Percentiles rank a stretch among this genome's conserved stretches.
Conservation (phyloP, 2,329 filamentous ascomycete genomes). For the Cryphonectria nitschkei region DNA sequence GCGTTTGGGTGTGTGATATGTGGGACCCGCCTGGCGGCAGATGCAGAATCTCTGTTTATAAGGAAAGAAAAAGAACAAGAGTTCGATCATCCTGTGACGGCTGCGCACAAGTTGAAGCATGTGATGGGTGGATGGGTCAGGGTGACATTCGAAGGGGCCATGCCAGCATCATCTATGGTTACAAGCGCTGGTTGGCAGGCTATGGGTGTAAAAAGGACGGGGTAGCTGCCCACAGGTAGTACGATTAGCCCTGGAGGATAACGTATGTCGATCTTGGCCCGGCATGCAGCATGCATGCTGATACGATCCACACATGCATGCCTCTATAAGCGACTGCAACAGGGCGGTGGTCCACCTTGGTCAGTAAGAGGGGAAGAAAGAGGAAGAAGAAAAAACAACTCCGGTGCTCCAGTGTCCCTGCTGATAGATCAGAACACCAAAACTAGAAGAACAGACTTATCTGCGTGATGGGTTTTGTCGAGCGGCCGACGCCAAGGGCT, state of each 20-base stretch:
- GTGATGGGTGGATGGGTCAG: background rate
- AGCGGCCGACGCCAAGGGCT: background rate
- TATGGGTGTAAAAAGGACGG: conserved; percentile 7
- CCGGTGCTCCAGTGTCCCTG: background rate
- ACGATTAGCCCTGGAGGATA: background rate
- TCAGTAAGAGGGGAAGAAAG: background rate
- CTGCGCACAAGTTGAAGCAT: background rate
- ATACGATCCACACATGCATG: conserved; percentile 5
- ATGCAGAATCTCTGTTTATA: background rate
- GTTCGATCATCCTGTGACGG: background rate
- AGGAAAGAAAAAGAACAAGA: background rate
- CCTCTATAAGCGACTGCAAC: conserved; percentile 12
- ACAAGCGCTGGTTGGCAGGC: conserved; percentile 9
- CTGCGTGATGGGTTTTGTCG: background rate
- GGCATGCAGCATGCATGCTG: conserved; percentile 1
- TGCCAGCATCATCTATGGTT: background rate
- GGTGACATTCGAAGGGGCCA: background rate
- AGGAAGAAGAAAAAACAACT: background rate
- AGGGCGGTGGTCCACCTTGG: background rate
- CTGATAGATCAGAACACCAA: background rate
- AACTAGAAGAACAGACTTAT: background rate
- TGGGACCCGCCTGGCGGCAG: background rate
- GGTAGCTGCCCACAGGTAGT: background rate
- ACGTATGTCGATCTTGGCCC: background rate
- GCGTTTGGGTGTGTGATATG: background rate